phyloP scores from a whole-genome alignment of 805 yeast species.

The Saccharomycopsis babjevae region DNA sequence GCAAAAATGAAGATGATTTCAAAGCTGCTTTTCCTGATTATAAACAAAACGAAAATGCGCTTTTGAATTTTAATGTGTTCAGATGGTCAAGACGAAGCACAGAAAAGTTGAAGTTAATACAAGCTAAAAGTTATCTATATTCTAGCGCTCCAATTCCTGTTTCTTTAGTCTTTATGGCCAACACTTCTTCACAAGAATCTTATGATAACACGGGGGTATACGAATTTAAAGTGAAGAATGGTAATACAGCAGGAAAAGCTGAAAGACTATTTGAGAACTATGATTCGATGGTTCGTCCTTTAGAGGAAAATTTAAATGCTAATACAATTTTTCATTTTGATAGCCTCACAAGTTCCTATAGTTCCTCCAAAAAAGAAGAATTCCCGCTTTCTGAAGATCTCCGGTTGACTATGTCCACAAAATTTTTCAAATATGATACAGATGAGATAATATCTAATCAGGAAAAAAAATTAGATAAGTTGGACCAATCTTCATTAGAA shows the following conservation, averaged over 20 bases:
- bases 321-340: slow-evolving; percentile 13
- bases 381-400: slow-evolving; percentile 9
- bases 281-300: slow-evolving; percentile 6
- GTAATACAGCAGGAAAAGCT: slow-evolving; percentile 15
- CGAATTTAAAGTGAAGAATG: slow-evolving; percentile 15
- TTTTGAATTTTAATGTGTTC: slow-evolving; percentile 33
- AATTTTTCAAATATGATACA: slow-evolving; percentile 12
- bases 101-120: slow-evolving; percentile 24
- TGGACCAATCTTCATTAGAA: slow-evolving; percentile 20
- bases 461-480: background rate
- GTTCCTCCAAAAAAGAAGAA: slow-evolving; percentile 1
- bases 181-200: slow-evolving; percentile 6
- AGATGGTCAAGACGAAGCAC: slow-evolving; percentile 27
- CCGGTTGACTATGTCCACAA: slow-evolving; percentile 8
- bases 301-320: background rate
- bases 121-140: slow-evolving; percentile 31
- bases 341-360: slow-evolving; percentile 2
- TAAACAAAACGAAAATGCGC: slow-evolving; percentile 18
- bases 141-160: slow-evolving; percentile 34
- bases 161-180: slow-evolving; percentile 22
- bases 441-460: background rate
- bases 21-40: slow-evolving; percentile 11
- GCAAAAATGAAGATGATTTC: slow-evolving; percentile 5
- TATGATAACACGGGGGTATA: slow-evolving; percentile 8
- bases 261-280: slow-evolving; percentile 11